These are phyloP conservation scores for Acanthamoeba sp. DNA, from an alignment of 208 protist species.

Conservation along the genomic window DNA sequence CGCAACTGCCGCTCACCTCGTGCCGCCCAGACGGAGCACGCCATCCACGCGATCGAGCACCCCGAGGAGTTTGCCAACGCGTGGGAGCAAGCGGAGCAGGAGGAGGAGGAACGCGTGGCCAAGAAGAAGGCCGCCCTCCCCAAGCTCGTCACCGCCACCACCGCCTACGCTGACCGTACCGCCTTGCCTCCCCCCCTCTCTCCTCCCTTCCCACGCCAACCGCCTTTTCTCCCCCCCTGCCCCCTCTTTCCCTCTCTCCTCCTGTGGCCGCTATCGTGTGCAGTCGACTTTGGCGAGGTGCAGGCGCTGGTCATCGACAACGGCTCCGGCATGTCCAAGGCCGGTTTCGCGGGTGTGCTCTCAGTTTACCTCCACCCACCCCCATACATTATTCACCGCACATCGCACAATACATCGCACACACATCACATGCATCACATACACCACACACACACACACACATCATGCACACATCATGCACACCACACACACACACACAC, in stretches of 20 bases:
- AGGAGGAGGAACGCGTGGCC: neutral
- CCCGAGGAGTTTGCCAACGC: neutral
- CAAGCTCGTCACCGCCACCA: neutral
- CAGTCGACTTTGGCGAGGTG: constrained; percentile 76
- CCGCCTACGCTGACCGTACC: neutral
- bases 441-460: no score
- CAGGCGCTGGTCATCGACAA: constrained; percentile 84
- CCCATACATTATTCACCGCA: no score
- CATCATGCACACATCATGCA: no score
- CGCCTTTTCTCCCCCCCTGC: neutral
- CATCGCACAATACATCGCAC: no score
- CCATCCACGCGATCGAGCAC: constrained; percentile 65
- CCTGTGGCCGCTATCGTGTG: no score
- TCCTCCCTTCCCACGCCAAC: neutral
- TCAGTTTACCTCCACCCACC: no score
- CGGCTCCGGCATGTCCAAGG: no score
- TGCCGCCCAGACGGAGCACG: neutral
- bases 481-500: no score
- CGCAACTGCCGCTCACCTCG: no score
- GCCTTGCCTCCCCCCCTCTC: neutral
- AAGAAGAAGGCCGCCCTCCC: constrained; percentile 1
- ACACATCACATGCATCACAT: no score
- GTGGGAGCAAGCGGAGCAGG: neutral
- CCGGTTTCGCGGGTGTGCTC: constrained; percentile 88
- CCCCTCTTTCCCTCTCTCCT: constrained; percentile 68